Percentiles rank a stretch among this genome's conserved stretches.
Evolutionary conservation across 192 early-diverging fungal genomes (phyloP).

Genomic region (Gonapodya prolifera): DNA sequence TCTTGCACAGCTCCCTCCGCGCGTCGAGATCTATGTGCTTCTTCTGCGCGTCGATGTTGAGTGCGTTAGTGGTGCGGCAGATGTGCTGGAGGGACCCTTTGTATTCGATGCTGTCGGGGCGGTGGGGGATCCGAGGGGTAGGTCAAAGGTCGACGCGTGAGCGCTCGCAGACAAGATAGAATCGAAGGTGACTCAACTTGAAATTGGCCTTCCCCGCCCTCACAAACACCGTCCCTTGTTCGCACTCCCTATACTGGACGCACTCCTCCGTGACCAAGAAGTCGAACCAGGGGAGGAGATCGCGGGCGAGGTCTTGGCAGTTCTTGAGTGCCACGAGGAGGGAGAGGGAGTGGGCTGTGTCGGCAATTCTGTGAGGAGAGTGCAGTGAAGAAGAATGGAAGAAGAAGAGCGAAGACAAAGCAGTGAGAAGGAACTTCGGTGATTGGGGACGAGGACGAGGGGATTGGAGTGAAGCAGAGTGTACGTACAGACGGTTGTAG

Average conservation of each 20-base stretch:
- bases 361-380: not conserved
- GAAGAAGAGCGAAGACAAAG: not conserved
- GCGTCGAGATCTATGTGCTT: not conserved
- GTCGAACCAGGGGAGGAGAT: not conserved
- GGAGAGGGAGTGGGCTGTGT: not conserved
- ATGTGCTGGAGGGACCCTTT: not conserved
- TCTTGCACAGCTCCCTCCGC: not conserved
- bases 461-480: not conserved
- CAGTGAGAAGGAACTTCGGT: not conserved
- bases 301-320: not conserved
- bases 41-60: not conserved
- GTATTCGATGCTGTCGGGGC: not conserved
- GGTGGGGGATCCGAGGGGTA: not conserved
- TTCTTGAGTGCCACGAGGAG: not conserved
- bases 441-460: too few species aligned
- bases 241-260: not conserved
- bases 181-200: not conserved
- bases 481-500: not conserved
- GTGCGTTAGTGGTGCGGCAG: not conserved
- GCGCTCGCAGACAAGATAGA: not conserved
- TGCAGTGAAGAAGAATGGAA: too few species aligned
- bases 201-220: not conserved
- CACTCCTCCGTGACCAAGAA: not conserved
- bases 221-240: not conserved
- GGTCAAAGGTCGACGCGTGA: not conserved